phyloP scores from a whole-genome alignment of 257 asterid genomes.

The Scutellaria minor region DNA sequence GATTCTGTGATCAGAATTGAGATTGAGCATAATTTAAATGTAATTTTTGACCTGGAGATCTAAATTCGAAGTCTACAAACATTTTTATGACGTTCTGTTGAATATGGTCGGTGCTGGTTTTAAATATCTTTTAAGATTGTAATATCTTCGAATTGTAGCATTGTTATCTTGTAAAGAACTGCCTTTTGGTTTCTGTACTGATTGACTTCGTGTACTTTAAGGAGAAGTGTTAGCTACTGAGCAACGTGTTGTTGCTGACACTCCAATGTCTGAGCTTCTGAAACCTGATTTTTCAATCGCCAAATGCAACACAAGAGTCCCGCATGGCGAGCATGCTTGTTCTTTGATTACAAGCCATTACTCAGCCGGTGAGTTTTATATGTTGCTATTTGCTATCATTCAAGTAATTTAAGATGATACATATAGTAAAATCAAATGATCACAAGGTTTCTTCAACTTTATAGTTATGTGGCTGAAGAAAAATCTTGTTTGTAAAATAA shows the following conservation, averaged over 20 bases:
- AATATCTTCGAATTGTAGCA: conserved; percentile 7
- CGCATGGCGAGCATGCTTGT: conserved; percentile 28
- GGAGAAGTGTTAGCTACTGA: conserved; percentile 44
- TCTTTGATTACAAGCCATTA: conserved; percentile 36
- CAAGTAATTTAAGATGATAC: not conserved
- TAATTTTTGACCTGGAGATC: not conserved
- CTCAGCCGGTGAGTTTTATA: conserved; percentile 50
- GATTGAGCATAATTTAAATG: not conserved
- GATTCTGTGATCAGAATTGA: not conserved
- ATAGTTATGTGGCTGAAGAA: conserved; percentile 7
- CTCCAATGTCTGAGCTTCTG: conserved; percentile 61
- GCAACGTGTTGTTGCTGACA: conserved; percentile 62
- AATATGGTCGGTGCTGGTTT: not conserved
- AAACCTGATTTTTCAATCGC: conserved; percentile 38
- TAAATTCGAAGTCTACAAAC: not conserved
- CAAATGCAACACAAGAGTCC: conserved; percentile 40
- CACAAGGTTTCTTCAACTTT: conserved; percentile 2
- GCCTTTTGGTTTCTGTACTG: conserved; percentile 23
- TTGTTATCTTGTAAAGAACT: not conserved
- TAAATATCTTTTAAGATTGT: not conserved
- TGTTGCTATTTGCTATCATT: conserved; percentile 7
- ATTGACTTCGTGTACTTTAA: conserved; percentile 26
- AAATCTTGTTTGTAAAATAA: not conserved
- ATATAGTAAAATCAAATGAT: not conserved
- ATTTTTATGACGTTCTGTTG: not conserved